A percentile compares a stretch with the other conserved stretches of the same genome.
These are phyloP conservation scores for Phoma sp. DNA, from an alignment of 2,329 filamentous ascomycete genomes.

Conservation along the genomic window DNA sequence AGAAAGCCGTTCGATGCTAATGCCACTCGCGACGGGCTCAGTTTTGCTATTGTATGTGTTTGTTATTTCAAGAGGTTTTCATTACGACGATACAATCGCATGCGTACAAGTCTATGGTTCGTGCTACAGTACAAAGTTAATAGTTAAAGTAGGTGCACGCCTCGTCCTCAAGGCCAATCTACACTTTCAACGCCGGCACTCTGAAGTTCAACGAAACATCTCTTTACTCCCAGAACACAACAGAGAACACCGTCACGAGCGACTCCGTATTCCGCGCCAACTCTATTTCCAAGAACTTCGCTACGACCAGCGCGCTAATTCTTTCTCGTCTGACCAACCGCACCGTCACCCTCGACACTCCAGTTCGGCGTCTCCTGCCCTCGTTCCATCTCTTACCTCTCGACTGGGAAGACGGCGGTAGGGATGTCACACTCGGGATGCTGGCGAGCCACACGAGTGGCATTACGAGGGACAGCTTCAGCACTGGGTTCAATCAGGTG, in stretches of 20 bases:
- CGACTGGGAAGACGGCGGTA: slow-evolving; percentile 42
- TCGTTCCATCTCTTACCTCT: slow-evolving; percentile 27
- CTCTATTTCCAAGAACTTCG: slow-evolving; percentile 40
- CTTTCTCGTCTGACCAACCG: slow-evolving; percentile 15
- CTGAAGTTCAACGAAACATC: slow-evolving; percentile 42
- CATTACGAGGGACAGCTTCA: slow-evolving; percentile 38
- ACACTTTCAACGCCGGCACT: slow-evolving; percentile 36
- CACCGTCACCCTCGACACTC: slow-evolving; percentile 26
- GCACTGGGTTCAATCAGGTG: slow-evolving; percentile 39
- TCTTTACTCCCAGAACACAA: neutral
- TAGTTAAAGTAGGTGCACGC: slow-evolving; percentile 32
- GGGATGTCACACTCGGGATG: slow-evolving; percentile 41
- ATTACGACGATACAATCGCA: neutral
- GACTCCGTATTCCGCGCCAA: slow-evolving; percentile 41
- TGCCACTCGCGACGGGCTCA: slow-evolving; percentile 37
- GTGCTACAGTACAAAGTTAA: neutral
- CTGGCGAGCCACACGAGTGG: slow-evolving; percentile 42
- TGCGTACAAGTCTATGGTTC: neutral
- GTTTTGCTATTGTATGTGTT: slow-evolving; percentile 37
- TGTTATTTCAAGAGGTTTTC: neutral
- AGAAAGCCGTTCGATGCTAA: slow-evolving; percentile 12
- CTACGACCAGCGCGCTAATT: slow-evolving; percentile 32
- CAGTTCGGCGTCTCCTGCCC: slow-evolving; percentile 29
- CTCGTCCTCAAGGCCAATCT: slow-evolving; percentile 25
- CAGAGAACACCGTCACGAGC: slow-evolving; percentile 28